Evolutionary conservation across 2,329 filamentous ascomycete genomes (phyloP).

Genomic region (Venturia pyrina): DNA sequence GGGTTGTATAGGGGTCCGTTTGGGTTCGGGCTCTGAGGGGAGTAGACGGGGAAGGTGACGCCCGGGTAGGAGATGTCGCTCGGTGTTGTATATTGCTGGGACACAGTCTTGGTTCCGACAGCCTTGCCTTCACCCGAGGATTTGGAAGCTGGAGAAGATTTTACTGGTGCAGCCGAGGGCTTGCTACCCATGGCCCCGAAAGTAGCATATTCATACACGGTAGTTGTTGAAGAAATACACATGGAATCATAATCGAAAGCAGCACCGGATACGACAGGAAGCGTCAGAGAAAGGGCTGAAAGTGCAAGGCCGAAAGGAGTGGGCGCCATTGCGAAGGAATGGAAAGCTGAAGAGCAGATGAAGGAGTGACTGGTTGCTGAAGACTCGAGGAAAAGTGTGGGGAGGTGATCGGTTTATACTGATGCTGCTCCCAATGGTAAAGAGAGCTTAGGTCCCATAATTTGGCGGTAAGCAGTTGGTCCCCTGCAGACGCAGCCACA

Average conservation of each 20-base stretch:
- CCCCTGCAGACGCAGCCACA: neutral
- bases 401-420: neutral
- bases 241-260: conserved; percentile 1
- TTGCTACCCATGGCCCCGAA: neutral
- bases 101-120: neutral
- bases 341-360: conserved; percentile 5
- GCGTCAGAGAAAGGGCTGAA: conserved; percentile 5
- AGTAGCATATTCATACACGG: conserved; percentile 9
- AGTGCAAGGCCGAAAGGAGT: conserved; percentile 7
- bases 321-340: conserved; percentile 2
- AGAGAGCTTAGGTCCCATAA: neutral
- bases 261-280: conserved; percentile 1
- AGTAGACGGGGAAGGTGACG: conserved; percentile 9
- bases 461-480: neutral
- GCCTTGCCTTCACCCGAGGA: conserved; percentile 2
- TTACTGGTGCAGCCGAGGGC: neutral
- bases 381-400: neutral
- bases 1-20: conserved; percentile 23
- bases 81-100: neutral
- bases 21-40: conserved; percentile 16
- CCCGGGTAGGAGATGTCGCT: conserved; percentile 4
- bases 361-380: conserved; percentile 1
- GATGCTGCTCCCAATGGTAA: neutral
- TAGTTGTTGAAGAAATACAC: conserved; percentile 9
- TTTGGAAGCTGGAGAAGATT: neutral